Base-by-base conservation (phyloP, 139 green algal species). In the Coelastrella sp. region DNA sequence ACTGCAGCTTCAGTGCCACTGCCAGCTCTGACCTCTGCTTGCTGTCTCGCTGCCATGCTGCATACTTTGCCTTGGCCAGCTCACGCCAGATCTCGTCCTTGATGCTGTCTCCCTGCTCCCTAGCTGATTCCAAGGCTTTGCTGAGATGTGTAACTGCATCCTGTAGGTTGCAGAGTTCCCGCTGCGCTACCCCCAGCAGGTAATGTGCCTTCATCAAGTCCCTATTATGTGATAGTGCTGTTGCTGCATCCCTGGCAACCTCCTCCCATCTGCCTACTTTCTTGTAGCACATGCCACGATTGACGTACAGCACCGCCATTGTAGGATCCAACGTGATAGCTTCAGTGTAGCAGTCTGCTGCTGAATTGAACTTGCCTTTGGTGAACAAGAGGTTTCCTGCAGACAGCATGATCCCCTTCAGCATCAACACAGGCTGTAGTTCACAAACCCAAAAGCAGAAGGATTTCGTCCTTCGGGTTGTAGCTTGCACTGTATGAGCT, bases 21-120 rank as follows among this genome's bases (percentile, higher is more conserved):
- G 20, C 84, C 49, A 20, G 20, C 25, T n/a, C 84, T 14, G 8
- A 49, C 6, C 84, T 66, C 65, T 76, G 65, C 22, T 70, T 8
- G 27, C 84, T 88, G 49, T 84, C 58, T 8, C 81, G 56, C 90
- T 93, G 78, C 90, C 90, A 93, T 24, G 49, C 49, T 19, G 56
- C 61, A 65, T 94, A 93, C 88, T 94, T 92, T 35, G 90, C 85
- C n/a, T 79, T 74, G 0, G 91, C 93, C 7, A 95, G 90, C 85
- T 94, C 88, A 12, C 91, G 83, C 93, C 93, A 95, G 17, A 80
- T 80, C 80, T 96, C 92, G 76, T 97, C 95, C 90, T 95, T 96
- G 78, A 96, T 97, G 59, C 10, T 78, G 91, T 96, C 94, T 19
- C 93, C 92, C 59, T 91, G 88, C 86, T 96, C 92, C 4, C 94